Conservation (phyloP, 371 early-diverging fungal species). For the Lichtheimia ornata region DNA sequence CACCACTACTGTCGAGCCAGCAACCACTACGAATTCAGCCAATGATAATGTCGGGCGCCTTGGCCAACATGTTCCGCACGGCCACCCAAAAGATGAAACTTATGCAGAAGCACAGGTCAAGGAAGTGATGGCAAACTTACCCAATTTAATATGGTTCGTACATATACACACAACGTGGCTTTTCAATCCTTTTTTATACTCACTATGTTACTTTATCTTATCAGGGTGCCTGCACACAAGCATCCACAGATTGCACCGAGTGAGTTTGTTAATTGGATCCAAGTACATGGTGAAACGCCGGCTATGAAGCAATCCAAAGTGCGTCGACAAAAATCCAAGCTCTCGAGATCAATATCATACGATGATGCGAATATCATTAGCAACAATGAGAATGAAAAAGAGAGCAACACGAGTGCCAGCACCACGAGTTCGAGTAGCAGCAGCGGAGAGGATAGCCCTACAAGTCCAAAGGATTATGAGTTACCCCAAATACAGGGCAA, state of each 20-base stretch:
- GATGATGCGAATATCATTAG: background rate
- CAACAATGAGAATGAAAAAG: constrained; percentile 7
- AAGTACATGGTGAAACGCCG: constrained; percentile 30
- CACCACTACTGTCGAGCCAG: background rate
- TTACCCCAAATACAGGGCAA: background rate
- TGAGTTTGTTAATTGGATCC: constrained; percentile 27
- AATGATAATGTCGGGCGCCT: background rate
- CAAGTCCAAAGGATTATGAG: constrained; percentile 8
- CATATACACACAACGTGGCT: background rate
- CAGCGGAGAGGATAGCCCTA: constrained; percentile 2
- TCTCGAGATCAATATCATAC: constrained; percentile 30
- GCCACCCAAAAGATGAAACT: no score
- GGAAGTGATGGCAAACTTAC: constrained; percentile 10
- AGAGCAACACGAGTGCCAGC: constrained; percentile 6
- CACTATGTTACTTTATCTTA: no score
- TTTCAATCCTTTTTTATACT: background rate
- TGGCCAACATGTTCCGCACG: background rate
- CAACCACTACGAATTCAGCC: background rate
- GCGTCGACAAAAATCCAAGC: constrained; percentile 40
- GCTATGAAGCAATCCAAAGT: constrained; percentile 40
- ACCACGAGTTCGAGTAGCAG: constrained; percentile 3
- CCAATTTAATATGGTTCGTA: constrained; percentile 20
- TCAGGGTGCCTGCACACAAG: constrained; percentile 29
- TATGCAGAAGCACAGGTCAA: constrained; percentile 1
- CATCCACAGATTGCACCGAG: constrained; percentile 31